A percentile compares a stretch with the other conserved stretches of the same genome.
These are phyloP conservation scores for Sporothrix dimorphospora DNA, from an alignment of 2,329 filamentous ascomycete genomes.

Conservation along the genomic window DNA sequence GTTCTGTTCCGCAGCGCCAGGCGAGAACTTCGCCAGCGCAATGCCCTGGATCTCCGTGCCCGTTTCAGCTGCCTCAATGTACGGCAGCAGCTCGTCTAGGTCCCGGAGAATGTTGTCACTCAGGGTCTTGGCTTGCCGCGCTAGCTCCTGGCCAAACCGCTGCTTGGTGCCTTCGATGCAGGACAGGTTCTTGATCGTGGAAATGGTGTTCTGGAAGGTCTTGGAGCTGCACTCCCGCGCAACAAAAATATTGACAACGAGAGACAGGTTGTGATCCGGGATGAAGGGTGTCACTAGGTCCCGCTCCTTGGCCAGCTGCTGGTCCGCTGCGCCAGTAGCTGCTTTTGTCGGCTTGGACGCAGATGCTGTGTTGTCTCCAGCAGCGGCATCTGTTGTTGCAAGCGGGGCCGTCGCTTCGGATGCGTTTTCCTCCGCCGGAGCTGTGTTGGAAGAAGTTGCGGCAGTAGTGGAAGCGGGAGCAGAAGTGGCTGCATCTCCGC, in stretches of 20 bases:
- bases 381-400: background rate
- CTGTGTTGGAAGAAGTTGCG: background rate
- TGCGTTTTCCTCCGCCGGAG: background rate
- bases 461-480: slow-evolving; percentile 22
- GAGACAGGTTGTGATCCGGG: slow-evolving; percentile 82
- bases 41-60: slow-evolving; percentile 95
- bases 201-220: slow-evolving; percentile 96
- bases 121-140: slow-evolving; percentile 80
- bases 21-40: slow-evolving; percentile 92
- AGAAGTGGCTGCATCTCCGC: slow-evolving; percentile 18
- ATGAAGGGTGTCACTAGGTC: slow-evolving; percentile 79
- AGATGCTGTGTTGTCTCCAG: background rate
- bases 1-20: slow-evolving; percentile 92
- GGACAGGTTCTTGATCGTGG: slow-evolving; percentile 97
- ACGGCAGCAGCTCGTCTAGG: slow-evolving; percentile 79
- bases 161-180: slow-evolving; percentile 89
- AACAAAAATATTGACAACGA: slow-evolving; percentile 96
- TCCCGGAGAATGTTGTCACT: slow-evolving; percentile 85
- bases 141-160: slow-evolving; percentile 89
- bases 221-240: slow-evolving; percentile 96
- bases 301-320: slow-evolving; percentile 53
- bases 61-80: slow-evolving; percentile 83
- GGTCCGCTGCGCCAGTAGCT: slow-evolving; percentile 41
- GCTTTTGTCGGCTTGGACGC: slow-evolving; percentile 40
- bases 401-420: background rate